phyloP scores from a whole-genome alignment of 2,329 filamentous ascomycete genomes.

The Sporothrix mexicana region DNA sequence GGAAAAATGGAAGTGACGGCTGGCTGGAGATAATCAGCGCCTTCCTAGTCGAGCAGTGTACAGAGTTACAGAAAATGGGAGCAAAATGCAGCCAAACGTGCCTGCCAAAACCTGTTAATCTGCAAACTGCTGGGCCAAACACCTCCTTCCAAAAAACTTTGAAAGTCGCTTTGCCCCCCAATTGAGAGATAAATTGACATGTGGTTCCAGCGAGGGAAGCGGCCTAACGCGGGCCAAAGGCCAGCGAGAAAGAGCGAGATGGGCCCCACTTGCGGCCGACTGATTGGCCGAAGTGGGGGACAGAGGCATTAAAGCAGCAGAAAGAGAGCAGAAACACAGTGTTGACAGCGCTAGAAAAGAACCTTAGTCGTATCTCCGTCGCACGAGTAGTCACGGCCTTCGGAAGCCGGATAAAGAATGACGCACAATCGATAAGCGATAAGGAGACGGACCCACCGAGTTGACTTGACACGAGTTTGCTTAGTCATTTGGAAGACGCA shows the following conservation, averaged over 20 bases:
- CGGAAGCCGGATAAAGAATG: constrained; percentile 35
- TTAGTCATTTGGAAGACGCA: neutral
- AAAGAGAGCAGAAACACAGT: neutral
- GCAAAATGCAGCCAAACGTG: neutral
- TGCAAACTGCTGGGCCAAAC: neutral
- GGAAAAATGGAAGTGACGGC: constrained; percentile 31
- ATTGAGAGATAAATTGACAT: constrained; percentile 38
- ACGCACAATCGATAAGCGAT: constrained; percentile 33
- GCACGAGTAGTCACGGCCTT: constrained; percentile 32
- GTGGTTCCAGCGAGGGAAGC: constrained; percentile 29
- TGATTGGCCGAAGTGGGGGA: constrained; percentile 10
- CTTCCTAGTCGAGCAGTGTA: neutral
- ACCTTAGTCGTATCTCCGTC: constrained; percentile 37
- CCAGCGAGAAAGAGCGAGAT: constrained; percentile 4
- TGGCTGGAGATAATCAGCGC: constrained; percentile 31
- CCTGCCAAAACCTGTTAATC: neutral
- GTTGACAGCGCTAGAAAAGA: neutral
- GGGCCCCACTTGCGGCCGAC: neutral
- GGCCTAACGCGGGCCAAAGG: constrained; percentile 32
- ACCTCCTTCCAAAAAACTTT: neutral
- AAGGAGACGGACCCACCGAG: neutral
- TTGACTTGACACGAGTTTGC: neutral
- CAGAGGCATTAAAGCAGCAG: constrained; percentile 25
- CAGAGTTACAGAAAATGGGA: neutral
- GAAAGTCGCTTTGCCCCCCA: constrained; percentile 11